Percentiles rank a stretch among this genome's conserved stretches.
Evolutionary conservation across 306 rosid genomes (phyloP).

Genomic region (Betula pendula): DNA sequence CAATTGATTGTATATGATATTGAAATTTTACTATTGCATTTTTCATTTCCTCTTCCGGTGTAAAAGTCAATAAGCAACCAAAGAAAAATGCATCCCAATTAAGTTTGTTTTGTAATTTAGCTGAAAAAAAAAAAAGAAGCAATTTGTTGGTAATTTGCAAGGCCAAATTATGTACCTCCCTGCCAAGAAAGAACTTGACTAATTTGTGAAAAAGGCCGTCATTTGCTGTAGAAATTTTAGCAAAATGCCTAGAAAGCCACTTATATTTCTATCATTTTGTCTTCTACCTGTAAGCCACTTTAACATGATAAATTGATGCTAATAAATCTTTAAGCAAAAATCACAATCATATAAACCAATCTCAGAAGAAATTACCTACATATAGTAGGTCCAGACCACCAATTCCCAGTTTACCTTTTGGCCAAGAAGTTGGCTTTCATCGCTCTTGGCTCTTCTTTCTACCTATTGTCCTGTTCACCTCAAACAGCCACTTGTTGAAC

Average conservation of each 20-base stretch:
- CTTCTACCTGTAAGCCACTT: background rate
- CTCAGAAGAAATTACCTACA: background rate
- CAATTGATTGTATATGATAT: slow-evolving; percentile 4
- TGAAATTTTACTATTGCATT: background rate
- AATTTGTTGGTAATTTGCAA: background rate
- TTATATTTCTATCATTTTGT: background rate
- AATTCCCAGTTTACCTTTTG: slow-evolving; percentile 13
- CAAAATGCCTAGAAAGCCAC: background rate
- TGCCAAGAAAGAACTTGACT: background rate
- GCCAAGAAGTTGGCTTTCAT: slow-evolving; percentile 15
- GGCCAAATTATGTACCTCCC: background rate
- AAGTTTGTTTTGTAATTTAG: background rate
- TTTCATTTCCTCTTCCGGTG: background rate
- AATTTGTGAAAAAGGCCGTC: background rate
- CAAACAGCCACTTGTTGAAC: background rate
- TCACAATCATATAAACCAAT: background rate
- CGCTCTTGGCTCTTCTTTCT: slow-evolving; percentile 10
- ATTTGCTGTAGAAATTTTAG: background rate
- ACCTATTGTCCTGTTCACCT: background rate
- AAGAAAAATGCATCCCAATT: background rate
- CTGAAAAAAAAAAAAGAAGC: background rate
- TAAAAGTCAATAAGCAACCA: background rate
- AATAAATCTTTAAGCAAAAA: background rate
- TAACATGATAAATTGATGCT: background rate
- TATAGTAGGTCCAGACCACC: background rate